A percentile compares a stretch with the other conserved stretches of the same genome.
phyloP scores from a whole-genome alignment of 805 yeast species.

The Kuraishia hungarica region DNA sequence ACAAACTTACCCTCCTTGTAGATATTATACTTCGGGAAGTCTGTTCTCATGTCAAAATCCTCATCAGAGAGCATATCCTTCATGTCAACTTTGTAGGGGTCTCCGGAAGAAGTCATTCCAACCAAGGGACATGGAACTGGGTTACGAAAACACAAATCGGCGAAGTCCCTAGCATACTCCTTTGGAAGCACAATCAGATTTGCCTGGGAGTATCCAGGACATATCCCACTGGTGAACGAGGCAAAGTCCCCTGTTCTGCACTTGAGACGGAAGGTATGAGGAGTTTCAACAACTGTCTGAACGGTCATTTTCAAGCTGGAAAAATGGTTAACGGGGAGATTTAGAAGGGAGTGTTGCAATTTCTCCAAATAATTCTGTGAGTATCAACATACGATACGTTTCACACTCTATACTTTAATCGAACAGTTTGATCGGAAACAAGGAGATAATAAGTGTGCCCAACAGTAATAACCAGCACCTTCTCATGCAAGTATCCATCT shows the following conservation, averaged over 20 bases:
- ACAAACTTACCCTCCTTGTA: conserved; percentile 23
- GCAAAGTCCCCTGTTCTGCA: not conserved
- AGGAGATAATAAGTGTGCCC: too few relatives aligned
- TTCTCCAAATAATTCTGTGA: too few relatives aligned
- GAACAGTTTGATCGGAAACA: too few relatives aligned
- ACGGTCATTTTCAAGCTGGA: too few relatives aligned
- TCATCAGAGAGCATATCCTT: conserved; percentile 6
- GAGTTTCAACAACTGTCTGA: too few relatives aligned
- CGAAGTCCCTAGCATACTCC: conserved; percentile 24
- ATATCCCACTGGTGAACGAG: not conserved
- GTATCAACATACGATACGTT: too few relatives aligned
- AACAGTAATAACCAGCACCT: too few relatives aligned
- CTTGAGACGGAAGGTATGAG: not conserved
- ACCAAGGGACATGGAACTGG: conserved; percentile 31
- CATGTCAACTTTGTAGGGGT: conserved; percentile 14
- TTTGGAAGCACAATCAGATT: conserved; percentile 27
- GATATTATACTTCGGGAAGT: conserved; percentile 26
- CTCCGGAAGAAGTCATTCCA: conserved; percentile 18
- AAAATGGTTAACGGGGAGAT: too few relatives aligned
- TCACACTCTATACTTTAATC: too few relatives aligned
- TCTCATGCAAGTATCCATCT: too few relatives aligned
- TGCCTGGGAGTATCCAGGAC: conserved; percentile 26
- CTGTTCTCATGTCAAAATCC: conserved; percentile 23
- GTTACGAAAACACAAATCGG: conserved; percentile 25
- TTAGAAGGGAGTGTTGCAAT: too few relatives aligned